Evolutionary conservation across 176 grass and related monocot species (phyloP).

Genomic region (Carex littledalei): DNA sequence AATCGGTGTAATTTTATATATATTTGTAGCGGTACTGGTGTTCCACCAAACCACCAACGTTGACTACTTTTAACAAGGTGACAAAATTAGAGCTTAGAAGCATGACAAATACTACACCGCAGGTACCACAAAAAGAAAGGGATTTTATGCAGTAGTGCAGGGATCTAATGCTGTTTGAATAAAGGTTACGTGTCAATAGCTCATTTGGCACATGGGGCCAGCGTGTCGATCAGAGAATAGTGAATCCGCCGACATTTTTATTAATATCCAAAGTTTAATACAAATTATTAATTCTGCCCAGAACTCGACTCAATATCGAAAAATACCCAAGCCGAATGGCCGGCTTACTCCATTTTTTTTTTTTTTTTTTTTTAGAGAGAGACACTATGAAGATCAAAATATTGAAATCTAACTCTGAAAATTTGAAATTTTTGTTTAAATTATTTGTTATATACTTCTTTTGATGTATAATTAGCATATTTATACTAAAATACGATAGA

Average conservation of each 20-base stretch:
- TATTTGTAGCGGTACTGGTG: not conserved
- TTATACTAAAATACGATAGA: no score
- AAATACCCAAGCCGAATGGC: no score
- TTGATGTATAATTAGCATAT: no score
- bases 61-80: not conserved
- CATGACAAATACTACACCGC: not conserved
- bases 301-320: no score
- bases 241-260: not conserved
- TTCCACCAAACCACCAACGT: not conserved
- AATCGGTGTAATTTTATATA: not conserved
- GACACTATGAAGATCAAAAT: no score
- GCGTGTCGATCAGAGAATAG: not conserved
- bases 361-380: no score
- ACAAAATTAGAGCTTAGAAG: not conserved
- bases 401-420: no score
- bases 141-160: not conserved
- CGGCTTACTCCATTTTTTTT: no score
- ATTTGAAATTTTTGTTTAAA: no score
- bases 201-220: not conserved
- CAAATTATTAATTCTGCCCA: no score
- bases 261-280: no score
- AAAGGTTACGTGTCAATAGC: not conserved
- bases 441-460: no score
- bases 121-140: not conserved
- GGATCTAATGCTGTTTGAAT: slow-evolving; percentile 13